Percentiles rank a stretch among this genome's conserved stretches.
phyloP scores from a whole-genome alignment of 2,329 filamentous ascomycete genomes.

The Parastagonospora nodorum region DNA sequence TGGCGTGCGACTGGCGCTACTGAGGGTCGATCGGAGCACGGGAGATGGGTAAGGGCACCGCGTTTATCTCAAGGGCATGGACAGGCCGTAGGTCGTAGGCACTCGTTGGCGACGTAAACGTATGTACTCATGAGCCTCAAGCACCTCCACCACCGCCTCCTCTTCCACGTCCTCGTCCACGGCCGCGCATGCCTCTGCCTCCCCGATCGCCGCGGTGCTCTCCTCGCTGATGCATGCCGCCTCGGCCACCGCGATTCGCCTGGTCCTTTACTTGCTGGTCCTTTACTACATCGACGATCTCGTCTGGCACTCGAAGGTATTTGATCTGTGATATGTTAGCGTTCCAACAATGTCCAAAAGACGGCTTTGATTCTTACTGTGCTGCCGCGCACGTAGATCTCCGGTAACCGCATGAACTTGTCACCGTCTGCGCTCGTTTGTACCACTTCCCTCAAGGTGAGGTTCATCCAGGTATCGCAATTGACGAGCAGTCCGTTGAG shows the following conservation, averaged over 20 bases:
- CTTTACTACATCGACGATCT: conserved; percentile 92
- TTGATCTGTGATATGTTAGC: conserved; percentile 73
- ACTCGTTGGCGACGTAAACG: background rate
- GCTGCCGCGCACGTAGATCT: conserved; percentile 96
- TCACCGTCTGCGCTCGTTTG: conserved; percentile 95
- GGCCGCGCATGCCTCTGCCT: conserved; percentile 61
- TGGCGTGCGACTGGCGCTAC: background rate
- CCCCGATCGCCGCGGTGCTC: conserved; percentile 58
- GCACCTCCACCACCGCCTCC: conserved; percentile 57
- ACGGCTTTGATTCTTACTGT: conserved; percentile 70
- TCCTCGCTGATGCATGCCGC: conserved; percentile 62
- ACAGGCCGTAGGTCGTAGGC: background rate
- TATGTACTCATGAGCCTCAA: conserved; percentile 8
- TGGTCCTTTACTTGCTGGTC: conserved; percentile 82
- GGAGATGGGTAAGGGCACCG: background rate
- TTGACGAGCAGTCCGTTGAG: conserved; percentile 94
- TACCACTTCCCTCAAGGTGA: conserved; percentile 95
- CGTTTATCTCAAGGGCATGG: background rate
- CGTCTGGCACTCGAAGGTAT: conserved; percentile 93
- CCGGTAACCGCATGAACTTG: conserved; percentile 87
- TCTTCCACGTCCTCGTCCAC: conserved; percentile 58
- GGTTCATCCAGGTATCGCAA: conserved; percentile 99
- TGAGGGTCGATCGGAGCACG: background rate
- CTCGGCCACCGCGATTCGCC: conserved; percentile 65
- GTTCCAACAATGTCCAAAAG: background rate